A percentile compares a stretch with the other conserved stretches of the same genome.
Evolutionary conservation across 192 early-diverging fungal genomes (phyloP).

Genomic region (Podila epicladia): DNA sequence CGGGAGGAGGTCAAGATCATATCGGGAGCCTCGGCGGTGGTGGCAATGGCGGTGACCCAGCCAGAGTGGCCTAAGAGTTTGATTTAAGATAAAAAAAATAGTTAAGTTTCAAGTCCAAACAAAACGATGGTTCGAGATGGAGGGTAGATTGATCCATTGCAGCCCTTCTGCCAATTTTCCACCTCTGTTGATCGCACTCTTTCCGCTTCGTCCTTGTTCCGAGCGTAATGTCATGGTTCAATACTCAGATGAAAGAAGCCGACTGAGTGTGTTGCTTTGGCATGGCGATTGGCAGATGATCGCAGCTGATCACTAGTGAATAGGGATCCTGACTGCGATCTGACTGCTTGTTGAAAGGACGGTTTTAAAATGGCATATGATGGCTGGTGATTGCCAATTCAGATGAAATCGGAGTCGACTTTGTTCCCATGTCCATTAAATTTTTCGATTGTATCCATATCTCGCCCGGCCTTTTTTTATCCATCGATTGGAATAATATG

Average conservation of each 20-base stretch:
- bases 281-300: too few relatives aligned
- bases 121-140: not conserved
- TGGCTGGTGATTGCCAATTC: not conserved
- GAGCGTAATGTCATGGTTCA: too few relatives aligned
- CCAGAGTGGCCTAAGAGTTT: constrained; percentile 74
- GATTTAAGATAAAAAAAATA: not conserved
- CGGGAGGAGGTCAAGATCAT: constrained; percentile 97
- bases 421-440: not conserved
- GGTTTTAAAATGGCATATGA: not conserved
- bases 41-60: constrained; percentile 98
- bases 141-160: too few relatives aligned
- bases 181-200: too few relatives aligned
- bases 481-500: constrained; percentile 31
- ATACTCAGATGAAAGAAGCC: too few relatives aligned
- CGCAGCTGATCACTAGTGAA: too few relatives aligned
- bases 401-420: not conserved
- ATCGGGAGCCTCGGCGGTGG: constrained; percentile 95
- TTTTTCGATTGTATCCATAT: not conserved
- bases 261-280: too few relatives aligned
- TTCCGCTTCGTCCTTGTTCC: too few relatives aligned
- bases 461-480: constrained; percentile 3
- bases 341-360: not conserved
- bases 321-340: not conserved
- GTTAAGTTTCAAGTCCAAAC: not conserved
- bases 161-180: too few relatives aligned